Conservation (phyloP, 2,329 filamentous ascomycete species). For the Didymella sp. region DNA sequence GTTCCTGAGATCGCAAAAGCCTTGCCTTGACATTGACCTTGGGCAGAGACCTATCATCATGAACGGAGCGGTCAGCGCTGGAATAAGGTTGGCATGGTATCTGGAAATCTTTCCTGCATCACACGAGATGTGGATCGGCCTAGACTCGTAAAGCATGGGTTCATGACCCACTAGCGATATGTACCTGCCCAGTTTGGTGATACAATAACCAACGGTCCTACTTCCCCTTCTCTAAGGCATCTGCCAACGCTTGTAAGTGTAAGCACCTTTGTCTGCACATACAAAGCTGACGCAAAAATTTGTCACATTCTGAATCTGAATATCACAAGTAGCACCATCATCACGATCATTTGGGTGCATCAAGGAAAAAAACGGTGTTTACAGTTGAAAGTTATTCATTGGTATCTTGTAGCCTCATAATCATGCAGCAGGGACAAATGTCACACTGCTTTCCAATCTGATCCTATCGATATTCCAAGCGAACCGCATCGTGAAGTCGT, state of each 20-base stretch:
- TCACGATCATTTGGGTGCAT: too few relatives aligned
- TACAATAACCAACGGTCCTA: too few relatives aligned
- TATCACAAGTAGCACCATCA: too few relatives aligned
- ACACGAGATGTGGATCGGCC: background rate
- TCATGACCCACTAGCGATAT: background rate
- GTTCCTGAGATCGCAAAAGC: background rate
- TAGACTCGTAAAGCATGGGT: background rate
- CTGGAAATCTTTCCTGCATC: too few relatives aligned
- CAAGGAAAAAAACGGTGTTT: too few relatives aligned
- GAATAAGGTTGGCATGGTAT: background rate
- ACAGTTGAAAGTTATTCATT: slow-evolving; percentile 33
- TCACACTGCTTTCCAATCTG: slow-evolving; percentile 18
- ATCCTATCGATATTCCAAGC: slow-evolving; percentile 14
- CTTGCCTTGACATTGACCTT: too few relatives aligned
- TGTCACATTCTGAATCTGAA: too few relatives aligned
- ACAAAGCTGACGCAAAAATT: too few relatives aligned
- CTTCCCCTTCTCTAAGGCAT: too few relatives aligned
- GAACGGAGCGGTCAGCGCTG: background rate
- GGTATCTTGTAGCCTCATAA: slow-evolving; percentile 38
- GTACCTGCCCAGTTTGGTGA: background rate
- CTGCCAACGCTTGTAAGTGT: too few relatives aligned
- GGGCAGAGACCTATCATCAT: background rate
- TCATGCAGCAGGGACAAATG: slow-evolving; percentile 19
- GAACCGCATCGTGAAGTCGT: slow-evolving; percentile 15
- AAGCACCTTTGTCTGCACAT: too few relatives aligned